Base-by-base conservation (phyloP, 371 early-diverging fungal species). In the Mucor circinelloides region DNA sequence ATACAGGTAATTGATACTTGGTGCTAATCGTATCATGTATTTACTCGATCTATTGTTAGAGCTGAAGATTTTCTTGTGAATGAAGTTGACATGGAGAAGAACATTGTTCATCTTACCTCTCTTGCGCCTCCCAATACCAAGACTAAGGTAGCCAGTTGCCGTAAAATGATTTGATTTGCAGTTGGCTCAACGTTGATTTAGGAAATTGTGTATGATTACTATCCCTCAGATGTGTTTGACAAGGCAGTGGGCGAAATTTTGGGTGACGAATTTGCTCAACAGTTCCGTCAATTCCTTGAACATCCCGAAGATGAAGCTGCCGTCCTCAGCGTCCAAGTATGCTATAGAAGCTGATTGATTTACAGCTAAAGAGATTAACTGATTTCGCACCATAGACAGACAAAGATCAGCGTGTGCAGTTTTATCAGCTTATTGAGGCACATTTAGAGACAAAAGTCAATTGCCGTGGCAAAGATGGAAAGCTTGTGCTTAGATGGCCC, bases 11-110 rank as follows among this genome's bases (percentile, higher is more conserved):
- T 19, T 27, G 19, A 40, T 44, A 10, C 38, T 31, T 34, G 40
- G 38, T 21, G 44, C 19, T 31, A n/a, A n/a, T n/a, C 28, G 28
- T 34, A 30, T 52, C 38, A 59, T 61, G 25, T 15, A 17, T 27
- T n/a, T 13, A 6, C 27, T 28, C 30, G 30, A 54, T 64, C 32
- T 23, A 7, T 32, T 30, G 23, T 62, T 56, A 84, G 88, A 56
- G 80, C 75, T 30, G 77, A 87, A 2, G 98, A 98, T 77, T 98
- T 98, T 75, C 73, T 95, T 32, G 98, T 98, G n/a, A 90, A 93
- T 80, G 98, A 98, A 82, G 91, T 98, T 13, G 93, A 92, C 73
- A 68, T 74, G 58, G 75, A 83, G n/a, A 93, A 92, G n/a, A 74
- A 88, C 8, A 86, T 93, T 9, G 88, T 95, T 5, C 86, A 83